phyloP scores from a whole-genome alignment of 1,284 basidiomycete species.

The Cryptococcus sp. region DNA sequence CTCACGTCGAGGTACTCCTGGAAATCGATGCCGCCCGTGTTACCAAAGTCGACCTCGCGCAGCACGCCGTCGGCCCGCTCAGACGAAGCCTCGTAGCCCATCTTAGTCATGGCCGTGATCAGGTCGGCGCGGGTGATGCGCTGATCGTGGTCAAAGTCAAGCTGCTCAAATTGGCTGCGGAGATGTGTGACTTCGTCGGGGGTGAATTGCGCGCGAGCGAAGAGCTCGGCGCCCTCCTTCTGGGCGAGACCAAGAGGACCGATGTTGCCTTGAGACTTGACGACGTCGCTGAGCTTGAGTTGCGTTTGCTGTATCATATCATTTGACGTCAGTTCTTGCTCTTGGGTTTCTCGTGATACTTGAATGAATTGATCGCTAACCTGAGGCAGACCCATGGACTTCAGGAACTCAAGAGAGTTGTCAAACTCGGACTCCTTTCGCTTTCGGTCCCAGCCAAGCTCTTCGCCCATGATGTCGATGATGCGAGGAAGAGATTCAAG shows the following conservation, averaged over 20 bases:
- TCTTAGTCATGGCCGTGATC: conserved; percentile 48
- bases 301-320: conserved; percentile 30
- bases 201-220: conserved; percentile 66
- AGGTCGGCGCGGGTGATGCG: conserved; percentile 50
- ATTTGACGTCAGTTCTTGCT: conserved; percentile 5
- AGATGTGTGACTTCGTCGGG: conserved; percentile 68
- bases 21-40: conserved; percentile 63
- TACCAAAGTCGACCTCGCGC: conserved; percentile 69
- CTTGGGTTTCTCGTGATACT: neutral
- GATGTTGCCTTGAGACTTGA: conserved; percentile 36
- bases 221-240: conserved; percentile 52
- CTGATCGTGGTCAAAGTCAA: conserved; percentile 54
- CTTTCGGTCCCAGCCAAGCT: conserved; percentile 72
- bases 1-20: conserved; percentile 79
- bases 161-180: conserved; percentile 60
- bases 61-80: conserved; percentile 71
- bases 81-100: conserved; percentile 44
- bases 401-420: conserved; percentile 66
- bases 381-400: conserved; percentile 72
- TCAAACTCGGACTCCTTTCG: conserved; percentile 66
- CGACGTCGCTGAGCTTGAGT: conserved; percentile 47
- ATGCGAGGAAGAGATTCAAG: conserved; percentile 82
- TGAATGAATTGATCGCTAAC: conserved; percentile 45
- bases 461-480: conserved; percentile 86
- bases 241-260: conserved; percentile 40